Evolutionary conservation across 495 filamentous ascomycete genomes (phyloP), one percentile per base, ranked within the genome.

Genomic region (Penicillium silybi): DNA sequence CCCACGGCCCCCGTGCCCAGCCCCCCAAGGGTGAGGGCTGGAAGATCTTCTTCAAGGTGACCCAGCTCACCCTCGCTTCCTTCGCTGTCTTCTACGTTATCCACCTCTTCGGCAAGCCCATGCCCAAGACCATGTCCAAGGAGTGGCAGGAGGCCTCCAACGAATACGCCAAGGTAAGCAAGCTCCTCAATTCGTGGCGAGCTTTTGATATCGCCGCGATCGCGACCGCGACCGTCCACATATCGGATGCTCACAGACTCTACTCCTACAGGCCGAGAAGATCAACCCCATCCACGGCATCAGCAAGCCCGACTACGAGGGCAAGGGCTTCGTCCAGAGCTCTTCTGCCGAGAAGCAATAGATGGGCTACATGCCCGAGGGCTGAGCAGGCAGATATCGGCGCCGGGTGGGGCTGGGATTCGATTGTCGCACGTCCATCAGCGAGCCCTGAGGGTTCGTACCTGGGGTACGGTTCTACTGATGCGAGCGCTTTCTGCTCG

Each of bases 61-160:
- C 73, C 44, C 53, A 84, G 63, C 85, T 87, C 60, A 53, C 86
- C 48, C 67, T 69, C 45, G 72, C 72, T 59, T 83, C 81, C 59
- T 70, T 90, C 60, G 71, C 68, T 50, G 20, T 93, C 68, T 91
- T 93, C 74, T 76, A 75, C 58, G 46, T 58, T 57, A 76, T 88
- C 65, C 84, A 86, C 54, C 19, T 71, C 37, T 80, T 84, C 63
- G 88, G 86, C 54, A 81, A 83, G 65, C 77, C 80, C 32, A 56
- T 81, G 44, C 93, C 93, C 46, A 76, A 72, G 71, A 96, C 93
- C 59, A 92, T 98, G 89, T 92, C 75, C 72, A 87, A 88, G 80
- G 93, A 98, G 75, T 97, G 82, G 76, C 88, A 97, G 77, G 90
- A 96, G 78, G 85, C 84, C 49, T 80, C 83, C 53, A 92, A 97